phyloP scores from a whole-genome alignment of 2,329 filamentous ascomycete genomes.

The Colletotrichum echinochloae region DNA sequence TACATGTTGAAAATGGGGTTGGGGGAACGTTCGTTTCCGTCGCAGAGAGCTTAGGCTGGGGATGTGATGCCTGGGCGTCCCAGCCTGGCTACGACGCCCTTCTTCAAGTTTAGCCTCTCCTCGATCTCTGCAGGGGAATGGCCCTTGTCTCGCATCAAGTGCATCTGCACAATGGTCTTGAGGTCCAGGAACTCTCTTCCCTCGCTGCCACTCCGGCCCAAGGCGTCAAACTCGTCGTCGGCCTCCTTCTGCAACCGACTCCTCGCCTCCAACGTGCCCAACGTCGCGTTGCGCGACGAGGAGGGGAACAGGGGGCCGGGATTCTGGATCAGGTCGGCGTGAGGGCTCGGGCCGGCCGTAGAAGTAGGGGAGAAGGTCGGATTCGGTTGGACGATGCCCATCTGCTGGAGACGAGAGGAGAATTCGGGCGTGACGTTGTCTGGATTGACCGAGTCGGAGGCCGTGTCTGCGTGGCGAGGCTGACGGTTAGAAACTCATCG shows the following conservation, averaged over 20 bases:
- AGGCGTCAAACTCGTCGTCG: constrained; percentile 57
- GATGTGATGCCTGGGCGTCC: constrained; percentile 53
- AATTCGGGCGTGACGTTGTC: constrained; percentile 58
- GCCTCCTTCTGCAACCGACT: constrained; percentile 57
- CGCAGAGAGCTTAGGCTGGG: not conserved
- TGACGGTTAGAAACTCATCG: not conserved
- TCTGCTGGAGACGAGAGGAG: constrained; percentile 63
- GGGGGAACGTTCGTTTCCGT: not conserved
- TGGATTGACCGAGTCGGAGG: constrained; percentile 55
- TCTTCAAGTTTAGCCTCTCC: constrained; percentile 56
- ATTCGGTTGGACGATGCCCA: constrained; percentile 67
- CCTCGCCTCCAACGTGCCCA: constrained; percentile 63
- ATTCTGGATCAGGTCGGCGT: constrained; percentile 25
- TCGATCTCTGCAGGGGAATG: constrained; percentile 58
- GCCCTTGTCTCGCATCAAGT: constrained; percentile 58
- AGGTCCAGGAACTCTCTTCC: constrained; percentile 62
- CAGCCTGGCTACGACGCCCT: constrained; percentile 59
- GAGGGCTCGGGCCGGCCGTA: constrained; percentile 49
- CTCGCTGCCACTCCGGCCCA: constrained; percentile 48
- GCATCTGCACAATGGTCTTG: constrained; percentile 58
- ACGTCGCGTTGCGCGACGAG: constrained; percentile 56
- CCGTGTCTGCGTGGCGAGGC: constrained; percentile 51
- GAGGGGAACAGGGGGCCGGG: constrained; percentile 48
- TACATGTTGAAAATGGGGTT: not conserved
- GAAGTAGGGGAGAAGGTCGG: constrained; percentile 67